phyloP scores from a whole-genome alignment of 2,329 filamentous ascomycete species.

The Myriosclerotinia scirpicola region DNA sequence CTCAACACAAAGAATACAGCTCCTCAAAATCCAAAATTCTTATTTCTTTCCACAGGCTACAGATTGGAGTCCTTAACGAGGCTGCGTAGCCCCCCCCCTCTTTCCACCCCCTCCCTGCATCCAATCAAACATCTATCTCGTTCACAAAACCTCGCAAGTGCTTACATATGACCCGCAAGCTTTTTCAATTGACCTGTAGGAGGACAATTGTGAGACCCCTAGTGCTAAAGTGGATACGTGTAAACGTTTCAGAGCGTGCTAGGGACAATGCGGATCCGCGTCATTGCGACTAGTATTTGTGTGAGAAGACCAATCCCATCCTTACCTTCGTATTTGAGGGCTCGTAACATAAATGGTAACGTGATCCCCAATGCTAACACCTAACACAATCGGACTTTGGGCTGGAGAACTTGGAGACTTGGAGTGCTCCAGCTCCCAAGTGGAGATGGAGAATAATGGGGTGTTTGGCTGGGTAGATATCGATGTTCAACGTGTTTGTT shows the following conservation, averaged over 20 bases:
- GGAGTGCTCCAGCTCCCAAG: no score
- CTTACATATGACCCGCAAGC: neutral
- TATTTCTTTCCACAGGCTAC: no score
- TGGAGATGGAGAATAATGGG: neutral
- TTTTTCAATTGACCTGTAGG: neutral
- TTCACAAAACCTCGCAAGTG: no score
- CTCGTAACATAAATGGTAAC: no score
- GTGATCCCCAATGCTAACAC: no score
- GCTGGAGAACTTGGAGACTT: no score
- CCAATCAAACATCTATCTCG: neutral
- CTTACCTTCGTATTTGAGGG: neutral
- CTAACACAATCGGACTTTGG: no score
- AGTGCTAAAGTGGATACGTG: neutral
- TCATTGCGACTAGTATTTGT: neutral
- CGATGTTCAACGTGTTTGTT: neutral
- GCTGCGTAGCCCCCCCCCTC: neutral
- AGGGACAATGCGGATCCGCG: neutral
- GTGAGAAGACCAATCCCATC: neutral
- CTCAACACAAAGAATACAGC: neutral
- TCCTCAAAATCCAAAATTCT: neutral
- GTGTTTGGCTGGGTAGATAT: neutral
- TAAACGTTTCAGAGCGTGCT: neutral
- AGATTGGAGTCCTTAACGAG: neutral
- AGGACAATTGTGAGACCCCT: neutral
- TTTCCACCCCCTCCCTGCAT: no score